Conservation (phyloP, 2,329 filamentous ascomycete species). For the Plectosphaerella cucumerina region DNA sequence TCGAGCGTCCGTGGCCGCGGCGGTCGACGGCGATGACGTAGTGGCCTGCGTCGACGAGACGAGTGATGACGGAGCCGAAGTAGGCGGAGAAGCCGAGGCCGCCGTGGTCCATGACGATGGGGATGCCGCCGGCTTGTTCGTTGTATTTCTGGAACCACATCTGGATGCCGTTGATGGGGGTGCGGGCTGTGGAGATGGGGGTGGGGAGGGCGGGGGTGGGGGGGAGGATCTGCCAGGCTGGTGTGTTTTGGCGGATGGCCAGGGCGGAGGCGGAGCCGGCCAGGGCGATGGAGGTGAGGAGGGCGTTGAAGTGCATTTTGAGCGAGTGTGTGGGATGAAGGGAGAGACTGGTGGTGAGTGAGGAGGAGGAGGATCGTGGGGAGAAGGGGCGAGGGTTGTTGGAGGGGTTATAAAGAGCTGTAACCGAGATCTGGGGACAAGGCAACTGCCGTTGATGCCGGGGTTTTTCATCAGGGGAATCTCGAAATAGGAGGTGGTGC, state of each 20-base stretch:
- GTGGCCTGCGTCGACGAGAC: slow-evolving; percentile 24
- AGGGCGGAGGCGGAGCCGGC: slow-evolving; percentile 9
- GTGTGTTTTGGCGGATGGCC: slow-evolving; percentile 17
- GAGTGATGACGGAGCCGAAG: slow-evolving; percentile 31
- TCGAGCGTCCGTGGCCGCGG: slow-evolving; percentile 35
- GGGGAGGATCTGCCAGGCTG: slow-evolving; percentile 29
- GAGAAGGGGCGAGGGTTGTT: too few species aligned
- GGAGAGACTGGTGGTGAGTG: too few species aligned
- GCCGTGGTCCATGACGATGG: slow-evolving; percentile 34
- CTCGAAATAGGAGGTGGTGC: too few species aligned
- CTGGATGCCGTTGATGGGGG: slow-evolving; percentile 28
- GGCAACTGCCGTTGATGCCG: too few species aligned
- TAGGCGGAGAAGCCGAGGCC: slow-evolving; percentile 37
- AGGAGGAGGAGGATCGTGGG: too few species aligned
- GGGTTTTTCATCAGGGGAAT: too few species aligned
- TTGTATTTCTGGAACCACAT: slow-evolving; percentile 39
- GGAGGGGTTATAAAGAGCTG: too few species aligned
- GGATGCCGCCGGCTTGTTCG: slow-evolving; percentile 21
- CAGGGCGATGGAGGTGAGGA: not conserved
- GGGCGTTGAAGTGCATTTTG: not conserved
- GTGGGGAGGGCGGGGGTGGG: slow-evolving; percentile 30
- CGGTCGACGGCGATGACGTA: slow-evolving; percentile 35
- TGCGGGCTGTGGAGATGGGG: slow-evolving; percentile 23
- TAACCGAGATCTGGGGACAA: too few species aligned
- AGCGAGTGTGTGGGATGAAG: too few species aligned